These are phyloP conservation scores for Bremia lactucae DNA, from an alignment of 352 stramenopile species.

Conservation along the genomic window DNA sequence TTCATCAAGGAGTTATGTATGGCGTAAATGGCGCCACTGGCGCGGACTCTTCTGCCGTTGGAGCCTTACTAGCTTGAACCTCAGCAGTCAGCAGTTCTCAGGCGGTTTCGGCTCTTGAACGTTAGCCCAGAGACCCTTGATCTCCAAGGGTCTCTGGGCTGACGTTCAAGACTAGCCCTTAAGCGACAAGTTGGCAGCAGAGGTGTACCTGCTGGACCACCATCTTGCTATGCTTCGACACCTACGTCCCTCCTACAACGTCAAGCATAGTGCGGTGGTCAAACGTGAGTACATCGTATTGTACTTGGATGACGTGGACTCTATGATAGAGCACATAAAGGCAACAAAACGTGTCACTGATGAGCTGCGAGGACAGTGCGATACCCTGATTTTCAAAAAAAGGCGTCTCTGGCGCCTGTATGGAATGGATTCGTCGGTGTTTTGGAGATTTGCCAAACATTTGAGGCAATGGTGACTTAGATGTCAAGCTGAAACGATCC, in stretches of 20 bases:
- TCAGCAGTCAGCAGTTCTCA: no score
- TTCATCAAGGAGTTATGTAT: no score
- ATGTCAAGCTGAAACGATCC: conserved; percentile 5
- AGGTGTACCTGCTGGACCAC: conserved; percentile 6
- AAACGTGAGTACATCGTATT: conserved; percentile 8
- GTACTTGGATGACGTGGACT: conserved; percentile 1
- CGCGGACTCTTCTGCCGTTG: no score
- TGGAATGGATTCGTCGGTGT: conserved; percentile 6
- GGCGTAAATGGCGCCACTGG: no score
- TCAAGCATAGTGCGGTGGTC: conserved; percentile 3
- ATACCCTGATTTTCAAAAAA: no score
- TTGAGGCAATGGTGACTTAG: conserved; percentile 2
- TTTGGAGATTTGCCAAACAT: not conserved
- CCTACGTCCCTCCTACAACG: conserved; percentile 3
- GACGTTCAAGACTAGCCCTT: no score
- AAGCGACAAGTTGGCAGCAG: conserved; percentile 1
- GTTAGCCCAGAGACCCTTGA: no score
- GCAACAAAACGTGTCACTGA: conserved; percentile 2
- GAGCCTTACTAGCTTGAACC: no score
- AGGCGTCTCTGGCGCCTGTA: not conserved
- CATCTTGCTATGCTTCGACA: conserved; percentile 1
- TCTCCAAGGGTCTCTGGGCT: no score
- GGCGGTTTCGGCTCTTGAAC: no score
- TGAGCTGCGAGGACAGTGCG: no score
- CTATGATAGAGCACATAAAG: conserved; percentile 6